These are phyloP conservation scores for Pseudohyphozyma bogoriensis DNA, from an alignment of 768 basidiomycete species.

Conservation along the genomic window DNA sequence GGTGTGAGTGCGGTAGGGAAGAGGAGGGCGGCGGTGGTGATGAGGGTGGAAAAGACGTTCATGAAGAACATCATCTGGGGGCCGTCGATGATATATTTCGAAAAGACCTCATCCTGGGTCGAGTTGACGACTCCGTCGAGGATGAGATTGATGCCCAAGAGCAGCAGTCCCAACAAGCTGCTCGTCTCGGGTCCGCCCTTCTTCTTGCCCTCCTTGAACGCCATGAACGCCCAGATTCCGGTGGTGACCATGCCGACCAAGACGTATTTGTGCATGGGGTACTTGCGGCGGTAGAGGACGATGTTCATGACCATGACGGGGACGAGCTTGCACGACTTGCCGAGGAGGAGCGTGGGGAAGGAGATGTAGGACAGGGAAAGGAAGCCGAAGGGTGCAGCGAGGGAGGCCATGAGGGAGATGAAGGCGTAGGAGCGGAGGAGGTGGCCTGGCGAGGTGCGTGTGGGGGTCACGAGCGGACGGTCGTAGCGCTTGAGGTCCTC, in stretches of 20 bases:
- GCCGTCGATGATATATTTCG: conserved; percentile 60
- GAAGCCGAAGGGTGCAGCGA: conserved; percentile 92
- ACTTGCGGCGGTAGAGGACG: conserved; percentile 80
- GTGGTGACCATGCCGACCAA: conserved; percentile 84
- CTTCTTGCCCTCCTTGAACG: conserved; percentile 45
- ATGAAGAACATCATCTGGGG: conserved; percentile 99
- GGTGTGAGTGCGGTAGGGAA: conserved; percentile 41
- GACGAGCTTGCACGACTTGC: conserved; percentile 97
- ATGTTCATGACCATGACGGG: conserved; percentile 98
- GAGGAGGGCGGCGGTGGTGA: conserved; percentile 58
- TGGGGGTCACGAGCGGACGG: conserved; percentile 37
- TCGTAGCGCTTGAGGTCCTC: conserved; percentile 38
- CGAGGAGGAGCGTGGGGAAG: conserved; percentile 97
- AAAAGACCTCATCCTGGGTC: conserved; percentile 94
- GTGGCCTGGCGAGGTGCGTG: not conserved
- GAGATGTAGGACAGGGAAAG: conserved; percentile 89
- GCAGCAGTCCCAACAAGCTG: conserved; percentile 59
- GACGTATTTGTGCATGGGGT: conserved; percentile 87
- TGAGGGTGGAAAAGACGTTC: conserved; percentile 69
- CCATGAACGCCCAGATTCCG: conserved; percentile 79
- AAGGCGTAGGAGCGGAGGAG: conserved; percentile 61
- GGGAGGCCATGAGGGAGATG: conserved; percentile 75
- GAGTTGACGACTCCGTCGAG: conserved; percentile 91
- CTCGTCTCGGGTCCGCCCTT: conserved; percentile 38
- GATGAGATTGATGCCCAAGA: conserved; percentile 73